Base-by-base conservation (phyloP, 805 yeast genomes). In the Teunomyces barrocoloradensis region DNA sequence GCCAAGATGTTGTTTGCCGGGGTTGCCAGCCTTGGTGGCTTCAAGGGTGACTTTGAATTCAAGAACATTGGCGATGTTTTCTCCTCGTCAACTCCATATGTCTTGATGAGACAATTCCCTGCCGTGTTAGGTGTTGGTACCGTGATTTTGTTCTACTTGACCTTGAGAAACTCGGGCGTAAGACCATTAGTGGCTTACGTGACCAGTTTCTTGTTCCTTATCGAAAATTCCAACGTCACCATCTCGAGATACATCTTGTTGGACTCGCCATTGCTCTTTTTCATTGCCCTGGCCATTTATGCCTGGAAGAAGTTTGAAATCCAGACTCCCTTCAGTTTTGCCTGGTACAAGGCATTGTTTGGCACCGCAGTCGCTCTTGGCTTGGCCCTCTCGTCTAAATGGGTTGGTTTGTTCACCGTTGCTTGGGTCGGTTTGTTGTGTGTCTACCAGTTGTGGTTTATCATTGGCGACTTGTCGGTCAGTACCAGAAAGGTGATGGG, bases 381-480 rank as follows among this genome's bases (percentile, higher is more conserved):
- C 45, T 71, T 86, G 48, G 86, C 94, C 3, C 68, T 82, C 17
- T 79, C 87, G 20, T 81, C 91, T 28, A 87, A 87, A 66, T 87
- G 94, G 94, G 94, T 87, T 40, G 95, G 95, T 52, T 68, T 87
- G 34, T 87, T 87, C 69, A 87, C 95, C 15, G 62, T 87, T 48
- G 85, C 85, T 3, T 87, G 92, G 92, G 77, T 82, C 50, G 95
- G 94, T 44, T 44, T 75, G 2, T 63, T 78, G 48, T 84, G 86
- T 59, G 62, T 78, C 13, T 71, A 77, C 63, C 85, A 83, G 57
- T 58, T 87, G 53, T 85, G 91, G 91, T 77, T 85, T 54, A 63
- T 81, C 49, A 62, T 85, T 57, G 94, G 94, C 61, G 94, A 87
- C 69, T 72, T 87, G 58, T 60, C 75, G 4, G 74, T 81, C 15